A percentile compares a stretch with the other conserved stretches of the same genome.
Evolutionary conservation across 805 yeast genomes (phyloP).

Genomic region (Candida nonsorbophila): DNA sequence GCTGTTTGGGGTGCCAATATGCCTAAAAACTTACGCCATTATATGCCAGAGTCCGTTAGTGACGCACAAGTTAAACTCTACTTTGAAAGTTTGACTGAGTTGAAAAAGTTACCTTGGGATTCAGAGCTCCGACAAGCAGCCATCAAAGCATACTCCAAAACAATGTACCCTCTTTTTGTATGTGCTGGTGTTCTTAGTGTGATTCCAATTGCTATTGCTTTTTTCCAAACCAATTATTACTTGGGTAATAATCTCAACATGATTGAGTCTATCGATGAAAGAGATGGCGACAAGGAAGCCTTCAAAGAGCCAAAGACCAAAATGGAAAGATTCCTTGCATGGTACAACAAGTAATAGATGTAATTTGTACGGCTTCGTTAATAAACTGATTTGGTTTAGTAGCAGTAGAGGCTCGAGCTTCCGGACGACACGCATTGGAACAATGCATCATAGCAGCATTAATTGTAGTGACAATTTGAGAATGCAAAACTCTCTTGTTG

Average conservation of each 20-base stretch:
- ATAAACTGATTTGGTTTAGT: no score
- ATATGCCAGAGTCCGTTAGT: slow-evolving; percentile 16
- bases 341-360: no score
- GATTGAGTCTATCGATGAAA: slow-evolving; percentile 18
- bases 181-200: slow-evolving; percentile 21
- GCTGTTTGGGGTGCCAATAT: slow-evolving; percentile 25
- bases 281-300: no score
- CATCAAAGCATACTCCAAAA: slow-evolving; percentile 25
- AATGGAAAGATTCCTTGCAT: no score
- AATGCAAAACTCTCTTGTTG: no score
- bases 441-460: no score
- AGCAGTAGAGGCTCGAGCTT: no score
- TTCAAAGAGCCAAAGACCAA: no score
- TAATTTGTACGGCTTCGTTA: no score
- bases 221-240: slow-evolving; percentile 30
- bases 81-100: slow-evolving; percentile 16
- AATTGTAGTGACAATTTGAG: no score
- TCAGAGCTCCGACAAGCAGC: slow-evolving; percentile 24
- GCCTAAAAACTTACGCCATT: slow-evolving; percentile 20
- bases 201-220: slow-evolving; percentile 20
- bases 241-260: slow-evolving; percentile 33
- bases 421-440: no score
- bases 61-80: slow-evolving; percentile 13
- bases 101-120: slow-evolving; percentile 19
- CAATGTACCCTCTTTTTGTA: slow-evolving; percentile 18